phyloP scores from a whole-genome alignment of 139 green algal genomes.

The Parachlorella kessleri region DNA sequence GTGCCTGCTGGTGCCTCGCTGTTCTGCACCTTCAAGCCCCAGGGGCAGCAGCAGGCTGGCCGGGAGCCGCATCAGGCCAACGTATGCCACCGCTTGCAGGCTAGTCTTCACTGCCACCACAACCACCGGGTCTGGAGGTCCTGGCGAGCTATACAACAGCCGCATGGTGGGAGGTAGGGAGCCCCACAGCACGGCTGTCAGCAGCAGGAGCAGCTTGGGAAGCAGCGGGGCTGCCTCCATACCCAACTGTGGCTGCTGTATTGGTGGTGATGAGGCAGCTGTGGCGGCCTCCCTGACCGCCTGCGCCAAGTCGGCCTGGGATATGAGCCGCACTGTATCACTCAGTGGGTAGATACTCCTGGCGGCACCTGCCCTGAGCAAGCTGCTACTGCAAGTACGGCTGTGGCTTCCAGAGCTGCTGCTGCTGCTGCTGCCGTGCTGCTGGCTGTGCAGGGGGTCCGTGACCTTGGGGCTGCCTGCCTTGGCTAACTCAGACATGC shows the following conservation, averaged over 20 bases:
- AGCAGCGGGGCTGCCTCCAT: too few species aligned
- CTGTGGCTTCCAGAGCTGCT: slow-evolving; percentile 1
- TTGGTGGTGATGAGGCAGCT: too few species aligned
- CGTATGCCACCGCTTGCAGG: too few species aligned
- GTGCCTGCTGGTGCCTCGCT: neutral
- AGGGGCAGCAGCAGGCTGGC: too few species aligned
- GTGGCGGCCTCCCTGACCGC: too few species aligned
- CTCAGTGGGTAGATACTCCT: neutral
- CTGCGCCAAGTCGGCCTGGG: too few species aligned
- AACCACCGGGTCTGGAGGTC: neutral
- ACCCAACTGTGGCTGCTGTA: too few species aligned
- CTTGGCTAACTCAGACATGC: too few species aligned
- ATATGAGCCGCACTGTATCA: too few species aligned
- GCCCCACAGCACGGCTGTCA: slow-evolving; percentile 23
- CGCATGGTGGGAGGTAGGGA: slow-evolving; percentile 33
- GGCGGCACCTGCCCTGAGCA: neutral
- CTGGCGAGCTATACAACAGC: slow-evolving; percentile 17
- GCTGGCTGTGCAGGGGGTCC: neutral
- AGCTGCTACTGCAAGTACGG: neutral
- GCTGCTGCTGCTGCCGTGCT: slow-evolving; percentile 1
- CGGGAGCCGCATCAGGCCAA: slow-evolving; percentile 19
- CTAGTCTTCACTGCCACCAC: neutral
- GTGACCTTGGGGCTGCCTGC: too few species aligned
- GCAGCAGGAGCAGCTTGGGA: slow-evolving; percentile 28
- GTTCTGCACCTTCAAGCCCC: too few species aligned